phyloP scores from a whole-genome alignment of 1,284 basidiomycete species.

The Leccinum huronense region DNA sequence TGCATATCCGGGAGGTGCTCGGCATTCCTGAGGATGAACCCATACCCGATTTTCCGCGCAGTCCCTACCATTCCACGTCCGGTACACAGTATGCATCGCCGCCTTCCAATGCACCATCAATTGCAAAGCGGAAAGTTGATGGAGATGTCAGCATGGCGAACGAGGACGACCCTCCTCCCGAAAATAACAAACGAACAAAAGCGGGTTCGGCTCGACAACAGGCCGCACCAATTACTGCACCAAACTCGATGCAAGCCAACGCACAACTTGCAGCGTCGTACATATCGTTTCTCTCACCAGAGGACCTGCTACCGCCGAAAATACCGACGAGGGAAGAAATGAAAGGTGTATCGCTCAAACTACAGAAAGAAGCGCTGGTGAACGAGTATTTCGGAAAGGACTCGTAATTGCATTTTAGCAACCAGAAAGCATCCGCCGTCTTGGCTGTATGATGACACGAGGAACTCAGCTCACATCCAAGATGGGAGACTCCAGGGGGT shows the following conservation, averaged over 20 bases:
- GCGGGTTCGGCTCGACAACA: constrained; percentile 12
- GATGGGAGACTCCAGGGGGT: constrained; percentile 19
- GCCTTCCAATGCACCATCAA: constrained; percentile 18
- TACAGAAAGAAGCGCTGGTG: constrained; percentile 81
- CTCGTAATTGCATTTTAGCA: constrained; percentile 20
- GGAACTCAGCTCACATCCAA: constrained; percentile 15
- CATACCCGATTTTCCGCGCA: constrained; percentile 50
- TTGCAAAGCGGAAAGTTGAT: constrained; percentile 54
- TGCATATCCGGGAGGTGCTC: constrained; percentile 55
- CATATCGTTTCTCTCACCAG: constrained; percentile 73
- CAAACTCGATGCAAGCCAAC: constrained; percentile 40
- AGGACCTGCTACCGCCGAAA: constrained; percentile 72
- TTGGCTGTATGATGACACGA: neutral
- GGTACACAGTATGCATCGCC: constrained; percentile 28
- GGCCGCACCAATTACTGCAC: constrained; percentile 19
- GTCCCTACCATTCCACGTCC: constrained; percentile 5
- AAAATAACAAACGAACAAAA: constrained; percentile 27
- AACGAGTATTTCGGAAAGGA: constrained; percentile 69
- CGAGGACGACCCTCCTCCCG: constrained; percentile 15
- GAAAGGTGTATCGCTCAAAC: constrained; percentile 72
- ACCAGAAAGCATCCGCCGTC: neutral
- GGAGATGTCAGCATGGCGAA: constrained; percentile 40
- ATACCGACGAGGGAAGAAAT: constrained; percentile 77
- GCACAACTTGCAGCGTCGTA: constrained; percentile 65
- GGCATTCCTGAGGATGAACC: constrained; percentile 52